Conservation (phyloP, 169 alveolate genomes). For the Plasmodium reichenowi region DNA sequence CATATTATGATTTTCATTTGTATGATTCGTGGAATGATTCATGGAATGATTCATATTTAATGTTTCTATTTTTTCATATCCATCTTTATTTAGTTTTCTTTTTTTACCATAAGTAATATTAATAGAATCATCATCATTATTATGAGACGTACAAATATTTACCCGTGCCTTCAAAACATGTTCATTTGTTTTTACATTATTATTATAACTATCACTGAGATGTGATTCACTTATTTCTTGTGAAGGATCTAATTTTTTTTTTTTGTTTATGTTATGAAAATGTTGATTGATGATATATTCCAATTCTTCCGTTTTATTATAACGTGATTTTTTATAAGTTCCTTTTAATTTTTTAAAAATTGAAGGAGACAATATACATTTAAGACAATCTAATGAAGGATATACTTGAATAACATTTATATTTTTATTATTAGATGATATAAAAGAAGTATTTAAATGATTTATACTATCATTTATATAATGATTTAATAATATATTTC, state of each 20-base stretch:
- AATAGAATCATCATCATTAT: too few relatives aligned
- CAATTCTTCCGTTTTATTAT: conserved; percentile 10
- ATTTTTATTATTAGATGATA: background rate
- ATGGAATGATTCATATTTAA: too few relatives aligned
- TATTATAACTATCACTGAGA: background rate
- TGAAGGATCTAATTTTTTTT: background rate
- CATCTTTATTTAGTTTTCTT: too few relatives aligned
- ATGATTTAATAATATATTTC: conserved; percentile 41
- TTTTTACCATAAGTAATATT: too few relatives aligned
- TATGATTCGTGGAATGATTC: too few relatives aligned
- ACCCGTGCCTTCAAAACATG: background rate
- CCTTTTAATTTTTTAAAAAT: conserved; percentile 42
- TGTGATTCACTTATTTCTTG: background rate
- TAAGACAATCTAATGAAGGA: conserved; percentile 51
- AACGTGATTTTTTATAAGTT: conserved; percentile 39
- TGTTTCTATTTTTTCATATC: too few relatives aligned
- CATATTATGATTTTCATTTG: background rate
- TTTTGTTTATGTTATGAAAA: conserved; percentile 8
- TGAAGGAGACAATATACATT: conserved; percentile 11
- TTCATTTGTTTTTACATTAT: background rate
- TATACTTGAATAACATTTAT: conserved; percentile 32
- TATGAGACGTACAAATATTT: too few relatives aligned
- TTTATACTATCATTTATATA: background rate
- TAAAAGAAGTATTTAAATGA: background rate
- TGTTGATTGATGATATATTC: conserved; percentile 33